These are phyloP conservation scores for Asterella californica DNA, from an alignment of 225 moss, liverwort and hornwort species.

Conservation along the genomic window DNA sequence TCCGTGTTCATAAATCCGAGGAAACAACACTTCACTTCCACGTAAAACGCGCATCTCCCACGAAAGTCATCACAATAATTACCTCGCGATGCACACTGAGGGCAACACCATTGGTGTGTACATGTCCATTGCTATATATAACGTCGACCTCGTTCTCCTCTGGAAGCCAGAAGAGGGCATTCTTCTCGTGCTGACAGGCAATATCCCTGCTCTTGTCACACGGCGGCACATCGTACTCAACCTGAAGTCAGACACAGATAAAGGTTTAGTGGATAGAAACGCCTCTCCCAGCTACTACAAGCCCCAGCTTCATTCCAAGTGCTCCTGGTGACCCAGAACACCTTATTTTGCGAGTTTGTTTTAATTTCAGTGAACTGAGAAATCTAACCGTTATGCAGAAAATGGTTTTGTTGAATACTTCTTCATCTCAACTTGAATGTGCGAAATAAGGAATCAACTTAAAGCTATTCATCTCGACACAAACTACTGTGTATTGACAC, in stretches of 20 bases:
- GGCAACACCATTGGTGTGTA: slow-evolving; percentile 15
- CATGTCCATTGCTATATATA: slow-evolving; percentile 23
- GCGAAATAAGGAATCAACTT: too few species aligned
- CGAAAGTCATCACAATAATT: neutral
- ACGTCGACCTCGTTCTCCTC: slow-evolving; percentile 23
- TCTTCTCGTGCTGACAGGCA: slow-evolving; percentile 13
- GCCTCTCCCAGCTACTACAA: too few species aligned
- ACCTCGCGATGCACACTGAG: slow-evolving; percentile 9
- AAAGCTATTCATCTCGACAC: too few species aligned
- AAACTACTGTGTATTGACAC: too few species aligned
- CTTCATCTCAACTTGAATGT: too few species aligned
- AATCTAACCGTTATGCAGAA: too few species aligned
- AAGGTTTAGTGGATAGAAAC: neutral
- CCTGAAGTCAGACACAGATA: neutral
- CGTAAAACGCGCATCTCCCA: neutral
- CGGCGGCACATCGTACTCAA: slow-evolving; percentile 29
- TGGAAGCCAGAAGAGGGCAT: slow-evolving; percentile 12
- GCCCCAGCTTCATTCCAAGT: too few species aligned
- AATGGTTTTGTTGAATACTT: too few species aligned
- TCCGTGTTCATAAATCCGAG: neutral
- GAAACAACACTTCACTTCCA: too few species aligned
- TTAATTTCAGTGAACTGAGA: too few species aligned
- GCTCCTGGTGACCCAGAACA: too few species aligned
- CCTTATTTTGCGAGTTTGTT: too few species aligned
- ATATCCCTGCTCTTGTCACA: slow-evolving; percentile 13